Conservation (phyloP, 2,329 filamentous ascomycete genomes). For the Tolypocladium nubicola region DNA sequence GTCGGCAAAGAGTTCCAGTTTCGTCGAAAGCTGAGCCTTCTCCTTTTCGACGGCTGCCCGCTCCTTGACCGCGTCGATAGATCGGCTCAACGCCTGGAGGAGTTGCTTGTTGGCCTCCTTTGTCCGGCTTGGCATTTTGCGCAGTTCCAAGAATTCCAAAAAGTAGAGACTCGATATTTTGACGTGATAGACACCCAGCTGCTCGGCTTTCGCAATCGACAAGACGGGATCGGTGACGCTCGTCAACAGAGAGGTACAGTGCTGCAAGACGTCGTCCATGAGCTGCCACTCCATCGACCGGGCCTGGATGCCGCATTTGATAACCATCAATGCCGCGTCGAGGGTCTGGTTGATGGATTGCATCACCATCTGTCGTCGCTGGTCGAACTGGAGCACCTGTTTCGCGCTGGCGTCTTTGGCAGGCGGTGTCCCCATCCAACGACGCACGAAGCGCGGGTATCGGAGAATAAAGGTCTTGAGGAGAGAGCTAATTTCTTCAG, state of each 20-base stretch:
- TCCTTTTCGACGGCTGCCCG: constrained; percentile 44
- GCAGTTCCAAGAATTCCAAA: constrained; percentile 43
- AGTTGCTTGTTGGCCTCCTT: constrained; percentile 28
- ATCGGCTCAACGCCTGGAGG: constrained; percentile 49
- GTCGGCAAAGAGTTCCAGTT: constrained; percentile 58
- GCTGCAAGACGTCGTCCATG: constrained; percentile 46
- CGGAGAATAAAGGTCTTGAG: constrained; percentile 47
- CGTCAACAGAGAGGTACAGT: constrained; percentile 43
- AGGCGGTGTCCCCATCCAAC: constrained; percentile 52
- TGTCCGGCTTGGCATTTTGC: constrained; percentile 29
- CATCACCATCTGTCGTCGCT: constrained; percentile 41
- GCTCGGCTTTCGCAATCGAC: constrained; percentile 17
- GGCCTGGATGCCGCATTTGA: constrained; percentile 41
- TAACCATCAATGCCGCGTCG: constrained; percentile 48
- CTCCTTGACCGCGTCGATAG: constrained; percentile 50
- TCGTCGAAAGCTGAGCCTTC: constrained; percentile 48
- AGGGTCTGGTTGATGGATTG: constrained; percentile 45
- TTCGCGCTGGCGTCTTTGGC: constrained; percentile 41
- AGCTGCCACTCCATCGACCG: constrained; percentile 39
- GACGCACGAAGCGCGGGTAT: constrained; percentile 47
- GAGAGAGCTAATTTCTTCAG: constrained; percentile 19
- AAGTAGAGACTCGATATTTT: constrained; percentile 67
- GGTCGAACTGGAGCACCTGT: constrained; percentile 49
- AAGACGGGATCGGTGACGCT: constrained; percentile 32
- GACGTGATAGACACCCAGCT: constrained; percentile 40